These are phyloP conservation scores for Massarina eburnea DNA, from an alignment of 2,329 filamentous ascomycete genomes.

Conservation along the genomic window DNA sequence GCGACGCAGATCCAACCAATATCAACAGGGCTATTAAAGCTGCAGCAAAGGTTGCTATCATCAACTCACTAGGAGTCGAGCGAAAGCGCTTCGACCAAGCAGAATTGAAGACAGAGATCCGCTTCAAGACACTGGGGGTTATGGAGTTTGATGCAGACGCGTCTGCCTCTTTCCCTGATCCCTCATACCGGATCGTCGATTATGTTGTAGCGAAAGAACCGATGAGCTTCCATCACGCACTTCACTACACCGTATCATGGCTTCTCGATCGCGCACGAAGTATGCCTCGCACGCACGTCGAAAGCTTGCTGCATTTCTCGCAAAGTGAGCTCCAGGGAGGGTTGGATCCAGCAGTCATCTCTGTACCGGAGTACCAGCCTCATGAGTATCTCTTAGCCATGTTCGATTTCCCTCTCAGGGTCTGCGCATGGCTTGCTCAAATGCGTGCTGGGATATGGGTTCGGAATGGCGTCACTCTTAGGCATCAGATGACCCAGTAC, in stretches of 20 bases:
- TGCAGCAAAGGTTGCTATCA: slow-evolving; percentile 78
- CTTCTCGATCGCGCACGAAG: slow-evolving; percentile 84
- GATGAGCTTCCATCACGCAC: slow-evolving; percentile 95
- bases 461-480: slow-evolving; percentile 90
- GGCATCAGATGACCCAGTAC: slow-evolving; percentile 94
- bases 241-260: slow-evolving; percentile 97
- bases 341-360: slow-evolving; percentile 61
- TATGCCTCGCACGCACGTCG: slow-evolving; percentile 68
- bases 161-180: slow-evolving; percentile 24
- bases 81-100: slow-evolving; percentile 79
- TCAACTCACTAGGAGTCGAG: slow-evolving; percentile 89
- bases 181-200: slow-evolving; percentile 66
- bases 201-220: slow-evolving; percentile 86
- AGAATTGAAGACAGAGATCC: slow-evolving; percentile 83
- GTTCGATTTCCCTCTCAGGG: slow-evolving; percentile 90
- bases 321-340: slow-evolving; percentile 68
- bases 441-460: slow-evolving; percentile 99
- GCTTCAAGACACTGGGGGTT: slow-evolving; percentile 74
- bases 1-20: slow-evolving; percentile 64
- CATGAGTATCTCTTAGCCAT: slow-evolving; percentile 84
- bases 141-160: slow-evolving; percentile 72
- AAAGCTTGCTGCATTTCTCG: slow-evolving; percentile 70
- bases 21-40: slow-evolving; percentile 73
- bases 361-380: slow-evolving; percentile 59
- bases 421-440: slow-evolving; percentile 95